Evolutionary conservation across 768 basidiomycete species (phyloP).

Genomic region (Trametes maxima): DNA sequence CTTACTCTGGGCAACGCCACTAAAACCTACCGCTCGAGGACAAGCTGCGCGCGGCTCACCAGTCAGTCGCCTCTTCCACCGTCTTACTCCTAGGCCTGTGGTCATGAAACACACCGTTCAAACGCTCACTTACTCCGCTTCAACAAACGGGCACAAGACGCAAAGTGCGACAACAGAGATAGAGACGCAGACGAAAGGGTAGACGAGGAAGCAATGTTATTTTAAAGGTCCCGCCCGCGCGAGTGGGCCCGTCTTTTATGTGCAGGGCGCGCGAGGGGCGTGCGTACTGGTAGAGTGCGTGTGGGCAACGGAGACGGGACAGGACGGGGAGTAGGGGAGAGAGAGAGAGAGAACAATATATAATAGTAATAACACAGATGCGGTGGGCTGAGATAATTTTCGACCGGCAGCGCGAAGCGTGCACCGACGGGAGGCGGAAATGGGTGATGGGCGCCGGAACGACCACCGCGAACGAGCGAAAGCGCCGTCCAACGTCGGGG

Average conservation of each 20-base stretch:
- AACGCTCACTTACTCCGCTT: too few species aligned
- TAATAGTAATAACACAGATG: slow-evolving; percentile 24
- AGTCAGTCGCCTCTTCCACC: too few species aligned
- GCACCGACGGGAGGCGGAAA: slow-evolving; percentile 6
- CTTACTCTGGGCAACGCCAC: too few species aligned
- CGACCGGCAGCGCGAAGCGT: slow-evolving; percentile 15
- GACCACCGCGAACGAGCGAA: not conserved
- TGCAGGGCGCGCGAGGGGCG: not conserved
- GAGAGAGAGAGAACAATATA: slow-evolving; percentile 7
- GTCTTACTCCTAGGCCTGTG: too few species aligned
- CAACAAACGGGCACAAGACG: too few species aligned
- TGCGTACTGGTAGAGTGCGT: slow-evolving; percentile 5
- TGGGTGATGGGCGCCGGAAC: slow-evolving; percentile 5
- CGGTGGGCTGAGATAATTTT: slow-evolving; percentile 6
- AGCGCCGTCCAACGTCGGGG: not conserved
- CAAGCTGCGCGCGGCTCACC: too few species aligned
- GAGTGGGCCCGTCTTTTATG: not conserved
- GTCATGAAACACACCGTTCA: too few species aligned
- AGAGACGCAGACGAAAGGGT: not conserved
- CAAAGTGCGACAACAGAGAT: too few species aligned
- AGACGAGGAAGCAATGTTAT: not conserved
- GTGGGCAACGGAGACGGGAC: slow-evolving; percentile 2
- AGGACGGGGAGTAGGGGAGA: not conserved
- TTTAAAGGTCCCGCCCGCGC: not conserved
- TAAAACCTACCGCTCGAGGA: too few species aligned